These are phyloP conservation scores for Ophiostoma perfectum DNA, from an alignment of 2,329 filamentous ascomycete genomes.

Conservation along the genomic window DNA sequence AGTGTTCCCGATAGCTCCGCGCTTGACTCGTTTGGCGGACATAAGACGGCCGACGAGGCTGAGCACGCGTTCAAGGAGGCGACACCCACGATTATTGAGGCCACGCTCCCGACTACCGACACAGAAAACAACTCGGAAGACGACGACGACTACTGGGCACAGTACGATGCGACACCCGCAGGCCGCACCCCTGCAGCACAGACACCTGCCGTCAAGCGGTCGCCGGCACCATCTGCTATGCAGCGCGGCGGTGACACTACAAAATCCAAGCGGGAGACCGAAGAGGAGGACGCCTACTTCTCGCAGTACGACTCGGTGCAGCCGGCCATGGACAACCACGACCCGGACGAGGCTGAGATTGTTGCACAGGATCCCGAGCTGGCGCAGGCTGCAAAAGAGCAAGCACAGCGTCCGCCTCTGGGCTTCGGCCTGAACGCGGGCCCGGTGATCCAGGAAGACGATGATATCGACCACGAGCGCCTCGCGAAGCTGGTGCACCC, in stretches of 20 bases:
- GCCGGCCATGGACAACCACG: conserved; percentile 73
- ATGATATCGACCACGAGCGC: conserved; percentile 37
- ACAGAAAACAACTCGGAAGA: conserved; percentile 55
- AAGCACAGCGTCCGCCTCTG: conserved; percentile 24
- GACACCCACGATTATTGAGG: background rate
- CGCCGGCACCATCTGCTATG: conserved; percentile 50
- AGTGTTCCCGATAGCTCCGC: conserved; percentile 54
- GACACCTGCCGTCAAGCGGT: conserved; percentile 57
- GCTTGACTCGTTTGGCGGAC: conserved; percentile 49
- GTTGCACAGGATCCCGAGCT: conserved; percentile 34
- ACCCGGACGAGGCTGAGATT: conserved; percentile 60
- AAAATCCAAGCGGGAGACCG: conserved; percentile 29
- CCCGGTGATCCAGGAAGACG: conserved; percentile 29
- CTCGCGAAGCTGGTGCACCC: conserved; percentile 45
- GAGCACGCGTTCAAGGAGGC: conserved; percentile 47
- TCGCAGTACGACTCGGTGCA: conserved; percentile 73
- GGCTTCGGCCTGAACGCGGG: background rate
- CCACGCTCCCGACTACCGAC: conserved; percentile 13
- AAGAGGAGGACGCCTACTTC: conserved; percentile 66
- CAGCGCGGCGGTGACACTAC: conserved; percentile 25
- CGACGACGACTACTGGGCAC: conserved; percentile 74
- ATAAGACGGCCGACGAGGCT: conserved; percentile 52
- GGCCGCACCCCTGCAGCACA: conserved; percentile 41
- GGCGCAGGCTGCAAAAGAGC: conserved; percentile 25
- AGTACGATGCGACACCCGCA: conserved; percentile 62